Conservation (phyloP, 2,329 filamentous ascomycete genomes). For the Leptographium lundbergii region DNA sequence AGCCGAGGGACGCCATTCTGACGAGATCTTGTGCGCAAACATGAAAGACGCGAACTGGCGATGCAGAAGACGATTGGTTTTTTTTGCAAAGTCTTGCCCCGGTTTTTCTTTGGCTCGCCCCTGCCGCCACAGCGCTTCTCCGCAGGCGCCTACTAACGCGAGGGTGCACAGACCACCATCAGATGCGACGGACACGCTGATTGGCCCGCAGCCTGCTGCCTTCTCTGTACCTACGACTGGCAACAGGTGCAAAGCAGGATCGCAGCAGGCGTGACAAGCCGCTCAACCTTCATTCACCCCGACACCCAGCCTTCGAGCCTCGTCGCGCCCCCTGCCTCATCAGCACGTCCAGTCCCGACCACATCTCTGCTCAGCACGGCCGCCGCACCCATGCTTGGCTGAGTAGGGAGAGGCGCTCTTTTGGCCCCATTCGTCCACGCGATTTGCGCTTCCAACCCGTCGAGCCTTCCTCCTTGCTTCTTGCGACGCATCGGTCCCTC, state of each 20-base stretch:
- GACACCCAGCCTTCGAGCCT: not conserved
- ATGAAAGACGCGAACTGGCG: not conserved
- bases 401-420: not conserved
- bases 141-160: not conserved
- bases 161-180: not conserved
- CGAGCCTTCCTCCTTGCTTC: not conserved
- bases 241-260: not conserved
- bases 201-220: not conserved
- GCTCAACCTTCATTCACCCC: not conserved
- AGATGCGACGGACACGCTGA: not conserved
- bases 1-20: conserved; percentile 75
- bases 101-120: not conserved
- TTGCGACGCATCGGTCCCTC: not conserved
- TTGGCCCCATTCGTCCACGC: not conserved
- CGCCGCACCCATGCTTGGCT: not conserved
- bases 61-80: not conserved
- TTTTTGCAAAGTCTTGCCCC: conserved; percentile 2
- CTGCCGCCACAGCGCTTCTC: not conserved
- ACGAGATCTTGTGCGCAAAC: not conserved
- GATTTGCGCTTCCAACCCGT: not conserved
- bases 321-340: not conserved
- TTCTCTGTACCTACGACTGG: not conserved
- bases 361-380: not conserved
- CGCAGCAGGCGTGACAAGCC: not conserved
- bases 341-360: not conserved